Evolutionary conservation across 495 filamentous ascomycete species (phyloP), one percentile per base, ranked within the genome.

Genomic region (Delitschia confertaspora): DNA sequence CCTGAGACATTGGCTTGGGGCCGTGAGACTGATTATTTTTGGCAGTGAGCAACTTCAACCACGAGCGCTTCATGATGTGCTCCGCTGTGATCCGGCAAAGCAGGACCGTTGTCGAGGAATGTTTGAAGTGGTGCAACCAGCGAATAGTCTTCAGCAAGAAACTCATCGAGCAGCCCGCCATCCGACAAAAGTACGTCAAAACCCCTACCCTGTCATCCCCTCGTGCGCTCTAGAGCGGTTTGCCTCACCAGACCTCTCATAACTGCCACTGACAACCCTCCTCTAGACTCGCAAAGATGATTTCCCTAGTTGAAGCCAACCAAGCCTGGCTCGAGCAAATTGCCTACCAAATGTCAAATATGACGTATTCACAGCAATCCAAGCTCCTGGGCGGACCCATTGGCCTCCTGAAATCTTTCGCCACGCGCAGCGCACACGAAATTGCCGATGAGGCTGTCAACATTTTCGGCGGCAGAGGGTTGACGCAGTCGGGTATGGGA

Each of bases 51-150:
- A 49, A 53, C 41, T 52, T 54, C 51, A 57, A 55, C 30, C 57
- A 58, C 36, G 61, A 65, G 43, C 55, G 61, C 6, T 61, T 53
- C 37, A 63, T 60, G 60, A 66, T 66, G 63, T 62, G 59, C 49
- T 72, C 73, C 54, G 80, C 64, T 29, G 76, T 80, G 0, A 73
- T 80, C 47, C 78, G 82, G 18, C 68, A 70, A 62, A 76, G 69
- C 34, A 74, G 82, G 44, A 70, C 76, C 0, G 71, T 91, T 0
- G 80, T 85, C 3, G 85, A 91, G 54, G 86, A 93, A 57, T 89
- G 80, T 55, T 66, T 93, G 46, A 91, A 91, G 59, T 93, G 86
- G 85, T 74, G 79, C 45, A 85, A 88, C 67, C 86, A 93, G 64
- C 78, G 86, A 26, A 69, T 87, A n/a, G 84, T 93, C 48, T 91